phyloP scores from a whole-genome alignment of 495 filamentous ascomycete genomes.

The Penicillium roqueforti region DNA sequence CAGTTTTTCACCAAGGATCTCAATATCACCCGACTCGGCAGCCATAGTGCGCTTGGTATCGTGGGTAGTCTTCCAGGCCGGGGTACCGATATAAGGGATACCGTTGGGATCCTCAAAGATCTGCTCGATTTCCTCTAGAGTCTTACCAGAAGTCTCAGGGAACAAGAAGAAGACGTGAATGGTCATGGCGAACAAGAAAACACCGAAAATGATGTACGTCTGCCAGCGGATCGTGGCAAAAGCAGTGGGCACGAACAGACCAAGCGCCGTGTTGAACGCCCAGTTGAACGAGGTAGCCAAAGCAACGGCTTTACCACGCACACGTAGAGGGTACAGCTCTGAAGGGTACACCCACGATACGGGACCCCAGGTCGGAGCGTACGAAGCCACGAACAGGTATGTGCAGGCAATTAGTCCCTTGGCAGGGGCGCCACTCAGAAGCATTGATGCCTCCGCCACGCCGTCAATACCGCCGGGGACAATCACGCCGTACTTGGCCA shows the following conservation, averaged over 20 bases:
- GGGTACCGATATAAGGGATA: constrained; percentile 59
- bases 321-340: constrained; percentile 60
- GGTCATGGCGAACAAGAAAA: constrained; percentile 64
- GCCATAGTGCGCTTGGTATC: constrained; percentile 25
- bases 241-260: constrained; percentile 67
- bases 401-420: constrained; percentile 61
- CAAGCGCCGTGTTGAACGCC: constrained; percentile 74
- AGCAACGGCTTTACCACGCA: constrained; percentile 62
- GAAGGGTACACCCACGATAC: constrained; percentile 63
- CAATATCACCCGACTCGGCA: constrained; percentile 25
- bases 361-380: constrained; percentile 56
- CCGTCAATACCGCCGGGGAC: constrained; percentile 44
- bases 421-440: constrained; percentile 37
- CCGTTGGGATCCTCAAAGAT: constrained; percentile 63
- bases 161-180: constrained; percentile 76
- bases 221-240: constrained; percentile 69
- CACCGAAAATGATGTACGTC: constrained; percentile 71
- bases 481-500: constrained; percentile 49
- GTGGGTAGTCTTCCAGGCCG: constrained; percentile 62
- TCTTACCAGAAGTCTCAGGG: constrained; percentile 75
- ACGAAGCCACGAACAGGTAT: constrained; percentile 61
- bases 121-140: constrained; percentile 69
- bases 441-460: constrained; percentile 33
- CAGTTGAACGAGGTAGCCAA: constrained; percentile 67
- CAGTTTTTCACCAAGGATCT: constrained; percentile 23